Base-by-base conservation (phyloP, 78 protist genomes). In the Protostelium mycophagum region DNA sequence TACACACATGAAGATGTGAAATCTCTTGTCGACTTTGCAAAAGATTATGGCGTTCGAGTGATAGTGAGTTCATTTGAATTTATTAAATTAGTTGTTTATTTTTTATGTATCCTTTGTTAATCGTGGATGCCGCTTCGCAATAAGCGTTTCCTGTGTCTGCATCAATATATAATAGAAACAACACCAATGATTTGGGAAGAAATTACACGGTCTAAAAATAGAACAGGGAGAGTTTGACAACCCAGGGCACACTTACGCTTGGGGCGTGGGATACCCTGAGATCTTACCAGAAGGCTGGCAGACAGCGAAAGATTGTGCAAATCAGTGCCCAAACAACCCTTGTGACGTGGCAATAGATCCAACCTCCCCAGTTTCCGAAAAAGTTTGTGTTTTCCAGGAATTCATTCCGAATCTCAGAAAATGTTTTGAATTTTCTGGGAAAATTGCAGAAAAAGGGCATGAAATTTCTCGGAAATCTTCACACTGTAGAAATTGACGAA, bases 161-260 rank as follows among this genome's bases (percentile, higher is more conserved):
- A n/a, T n/a, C n/a, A n/a, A n/a, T n/a, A n/a, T n/a, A n/a, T n/a
- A n/a, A n/a, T n/a, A n/a, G n/a, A n/a, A n/a, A n/a, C n/a, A n/a
- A n/a, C n/a, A n/a, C n/a, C n/a, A n/a, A n/a, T n/a, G n/a, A n/a
- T n/a, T n/a, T n/a, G n/a, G n/a, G n/a, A n/a, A n/a, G n/a, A n/a
- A n/a, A n/a, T n/a, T n/a, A n/a, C n/a, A n/a, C n/a, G n/a, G 73
- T 5, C 73, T 51, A 16, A 51, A 5, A 16, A 51, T 25, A 51
- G 16, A 25, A 25, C 73, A 51, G 73, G 73, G 5, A 23, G 98
- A 97, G 38, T 37, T 97, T 84, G 99, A 98, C 91, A 92, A 92
- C 83, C 99, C 99, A 1, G 99, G 98, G 31, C 99, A 98, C 93
- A 87, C 98, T 16, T 91, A 88, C n/a, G 1, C 94, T 29, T 96